phyloP scores from a whole-genome alignment of 2,329 filamentous ascomycete genomes.

The Colletotrichum lindemuthianum region DNA sequence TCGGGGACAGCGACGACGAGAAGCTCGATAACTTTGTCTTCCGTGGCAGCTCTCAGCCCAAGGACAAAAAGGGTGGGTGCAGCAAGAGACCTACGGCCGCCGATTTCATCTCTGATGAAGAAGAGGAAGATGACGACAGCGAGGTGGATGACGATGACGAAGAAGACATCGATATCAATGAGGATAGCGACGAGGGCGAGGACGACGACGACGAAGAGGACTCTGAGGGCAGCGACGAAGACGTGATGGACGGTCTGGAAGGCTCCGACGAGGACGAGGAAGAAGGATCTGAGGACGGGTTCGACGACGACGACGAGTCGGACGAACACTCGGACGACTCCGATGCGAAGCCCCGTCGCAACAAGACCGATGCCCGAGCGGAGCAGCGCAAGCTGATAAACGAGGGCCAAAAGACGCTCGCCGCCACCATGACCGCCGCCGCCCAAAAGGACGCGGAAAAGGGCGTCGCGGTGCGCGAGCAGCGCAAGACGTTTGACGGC shows the following conservation, averaged over 20 bases:
- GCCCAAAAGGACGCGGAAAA: slow-evolving; percentile 84
- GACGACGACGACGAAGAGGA: slow-evolving; percentile 47
- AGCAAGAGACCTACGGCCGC: slow-evolving; percentile 59
- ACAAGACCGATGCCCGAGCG: slow-evolving; percentile 52
- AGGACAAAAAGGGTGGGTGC: slow-evolving; percentile 40
- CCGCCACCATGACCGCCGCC: slow-evolving; percentile 69
- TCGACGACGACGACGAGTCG: slow-evolving; percentile 45
- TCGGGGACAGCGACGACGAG: slow-evolving; percentile 87
- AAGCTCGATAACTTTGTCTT: slow-evolving; percentile 79
- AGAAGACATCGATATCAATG: slow-evolving; percentile 51
- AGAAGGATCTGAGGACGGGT: slow-evolving; percentile 46
- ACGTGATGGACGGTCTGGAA: slow-evolving; percentile 39
- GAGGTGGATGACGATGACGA: slow-evolving; percentile 51
- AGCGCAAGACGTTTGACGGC: slow-evolving; percentile 87
- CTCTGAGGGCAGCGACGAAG: slow-evolving; percentile 42
- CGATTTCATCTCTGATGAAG: slow-evolving; percentile 66
- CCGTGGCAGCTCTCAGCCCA: slow-evolving; percentile 65
- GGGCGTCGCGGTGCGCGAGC: slow-evolving; percentile 84
- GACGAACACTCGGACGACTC: slow-evolving; percentile 40
- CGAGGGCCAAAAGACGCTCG: slow-evolving; percentile 72
- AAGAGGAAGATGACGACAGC: slow-evolving; percentile 47
- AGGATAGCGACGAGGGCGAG: slow-evolving; percentile 45
- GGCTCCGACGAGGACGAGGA: slow-evolving; percentile 42
- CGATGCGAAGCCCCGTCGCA: slow-evolving; percentile 20
- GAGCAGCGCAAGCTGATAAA: slow-evolving; percentile 75